phyloP scores from a whole-genome alignment of 2,329 filamentous ascomycete genomes.

The Monosporascus sp. region DNA sequence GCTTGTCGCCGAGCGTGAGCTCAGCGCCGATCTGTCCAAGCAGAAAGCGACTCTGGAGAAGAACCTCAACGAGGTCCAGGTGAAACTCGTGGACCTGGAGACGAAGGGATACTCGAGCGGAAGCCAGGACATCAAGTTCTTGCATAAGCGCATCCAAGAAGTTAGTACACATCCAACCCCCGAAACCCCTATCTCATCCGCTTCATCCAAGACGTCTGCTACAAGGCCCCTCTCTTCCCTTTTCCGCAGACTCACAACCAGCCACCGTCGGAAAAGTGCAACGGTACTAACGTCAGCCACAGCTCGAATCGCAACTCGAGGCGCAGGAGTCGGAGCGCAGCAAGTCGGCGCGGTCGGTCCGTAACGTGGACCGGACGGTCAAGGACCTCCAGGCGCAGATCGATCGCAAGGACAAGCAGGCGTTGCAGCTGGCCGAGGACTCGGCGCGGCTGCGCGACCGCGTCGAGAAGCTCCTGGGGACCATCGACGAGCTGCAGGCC shows the following conservation, averaged over 20 bases:
- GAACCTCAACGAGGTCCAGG: constrained; percentile 80
- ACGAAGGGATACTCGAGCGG: constrained; percentile 95
- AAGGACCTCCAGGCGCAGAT: constrained; percentile 91
- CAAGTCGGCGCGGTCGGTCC: constrained; percentile 78
- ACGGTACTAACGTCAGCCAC: constrained; percentile 21
- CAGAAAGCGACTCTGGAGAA: constrained; percentile 90
- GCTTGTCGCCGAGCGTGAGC: constrained; percentile 78
- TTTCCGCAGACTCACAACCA: constrained; percentile 15
- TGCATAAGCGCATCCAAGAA: constrained; percentile 92
- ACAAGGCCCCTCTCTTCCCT: constrained; percentile 16
- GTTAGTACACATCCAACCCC: constrained; percentile 46
- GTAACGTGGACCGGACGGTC: constrained; percentile 89
- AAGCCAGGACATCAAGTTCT: constrained; percentile 90
- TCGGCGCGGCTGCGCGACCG: constrained; percentile 82
- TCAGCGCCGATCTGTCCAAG: constrained; percentile 74
- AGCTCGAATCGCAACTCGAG: constrained; percentile 87
- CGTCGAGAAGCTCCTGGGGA: constrained; percentile 79
- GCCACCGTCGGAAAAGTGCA: background rate
- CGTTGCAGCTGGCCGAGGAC: constrained; percentile 75
- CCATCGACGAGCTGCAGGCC: constrained; percentile 90
- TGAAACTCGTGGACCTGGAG: constrained; percentile 86
- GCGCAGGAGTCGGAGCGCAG: constrained; percentile 72
- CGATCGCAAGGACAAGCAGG: constrained; percentile 87
- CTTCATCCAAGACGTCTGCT: constrained; percentile 2
- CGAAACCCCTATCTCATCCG: constrained; percentile 4